A percentile compares a stretch with the other conserved stretches of the same genome.
Evolutionary conservation across 2,329 filamentous ascomycete genomes (phyloP).

Genomic region (Neopestalotiopsis sp.): DNA sequence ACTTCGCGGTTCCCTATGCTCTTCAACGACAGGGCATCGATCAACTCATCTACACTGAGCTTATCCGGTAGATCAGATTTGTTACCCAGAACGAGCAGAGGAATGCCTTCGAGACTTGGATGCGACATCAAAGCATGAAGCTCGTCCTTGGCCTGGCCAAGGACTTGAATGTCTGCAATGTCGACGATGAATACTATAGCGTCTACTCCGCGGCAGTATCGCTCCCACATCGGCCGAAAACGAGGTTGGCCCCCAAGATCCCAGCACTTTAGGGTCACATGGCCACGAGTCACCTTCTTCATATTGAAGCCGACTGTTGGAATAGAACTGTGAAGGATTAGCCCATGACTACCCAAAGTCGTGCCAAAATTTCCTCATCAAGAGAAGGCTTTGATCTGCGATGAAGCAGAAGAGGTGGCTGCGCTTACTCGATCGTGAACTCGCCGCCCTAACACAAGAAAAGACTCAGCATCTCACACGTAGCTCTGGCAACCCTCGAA

Average conservation of each 20-base stretch:
- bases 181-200: constrained; percentile 99
- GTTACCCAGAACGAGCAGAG: constrained; percentile 92
- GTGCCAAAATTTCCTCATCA: constrained; percentile 22
- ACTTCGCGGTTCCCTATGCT: constrained; percentile 90
- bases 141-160: constrained; percentile 88
- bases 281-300: constrained; percentile 96
- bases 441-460: constrained; percentile 77
- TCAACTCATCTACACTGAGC: constrained; percentile 91
- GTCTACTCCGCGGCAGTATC: constrained; percentile 96
- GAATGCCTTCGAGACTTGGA: constrained; percentile 84
- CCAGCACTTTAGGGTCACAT: constrained; percentile 99
- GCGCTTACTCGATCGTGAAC: constrained; percentile 95
- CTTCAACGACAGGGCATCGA: constrained; percentile 90
- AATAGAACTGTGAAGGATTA: constrained; percentile 75
- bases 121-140: constrained; percentile 88
- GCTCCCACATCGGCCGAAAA: constrained; percentile 99
- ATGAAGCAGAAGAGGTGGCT: constrained; percentile 11
- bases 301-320: constrained; percentile 99
- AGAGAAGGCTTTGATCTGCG: constrained; percentile 21
- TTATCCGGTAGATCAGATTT: constrained; percentile 95
- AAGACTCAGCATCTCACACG: constrained; percentile 39
- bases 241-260: constrained; percentile 96
- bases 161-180: constrained; percentile 81
- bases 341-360: constrained; percentile 16
- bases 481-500: constrained; percentile 21